Evolutionary conservation across 495 filamentous ascomycete genomes (phyloP).

Genomic region (Schizothecium vesticola): DNA sequence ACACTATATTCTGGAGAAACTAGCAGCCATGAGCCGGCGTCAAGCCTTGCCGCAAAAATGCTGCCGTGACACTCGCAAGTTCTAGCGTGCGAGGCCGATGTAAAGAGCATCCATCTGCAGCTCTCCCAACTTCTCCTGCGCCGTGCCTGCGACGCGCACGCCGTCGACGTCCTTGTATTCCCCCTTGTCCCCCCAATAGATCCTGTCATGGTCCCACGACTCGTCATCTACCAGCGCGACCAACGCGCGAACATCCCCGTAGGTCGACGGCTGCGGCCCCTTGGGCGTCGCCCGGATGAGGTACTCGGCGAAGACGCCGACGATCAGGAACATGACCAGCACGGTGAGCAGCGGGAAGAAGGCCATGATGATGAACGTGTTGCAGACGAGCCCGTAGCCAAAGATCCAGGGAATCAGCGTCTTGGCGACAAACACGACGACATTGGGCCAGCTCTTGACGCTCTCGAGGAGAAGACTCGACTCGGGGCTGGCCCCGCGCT

Average conservation of each 20-base stretch:
- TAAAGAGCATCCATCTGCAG: neutral
- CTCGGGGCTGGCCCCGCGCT: neutral
- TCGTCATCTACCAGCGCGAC: constrained; percentile 3
- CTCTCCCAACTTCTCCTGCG: neutral
- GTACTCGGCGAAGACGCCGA: neutral
- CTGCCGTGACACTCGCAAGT: neutral
- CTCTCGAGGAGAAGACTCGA: neutral
- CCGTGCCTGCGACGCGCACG: constrained; percentile 2
- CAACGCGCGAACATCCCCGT: constrained; percentile 1
- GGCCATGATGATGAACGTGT: neutral
- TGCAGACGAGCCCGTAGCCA: neutral
- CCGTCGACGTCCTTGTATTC: neutral
- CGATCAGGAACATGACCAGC: neutral
- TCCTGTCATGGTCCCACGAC: neutral
- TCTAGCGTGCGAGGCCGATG: neutral
- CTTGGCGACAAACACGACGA: neutral
- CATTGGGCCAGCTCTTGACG: neutral
- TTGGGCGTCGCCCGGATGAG: neutral
- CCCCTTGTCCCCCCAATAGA: constrained; percentile 11
- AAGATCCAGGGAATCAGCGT: constrained; percentile 6
- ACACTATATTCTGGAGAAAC: neutral
- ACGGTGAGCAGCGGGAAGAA: neutral
- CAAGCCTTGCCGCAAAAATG: neutral
- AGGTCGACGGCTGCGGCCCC: constrained; percentile 1
- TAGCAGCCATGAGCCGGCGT: neutral